Conservation (phyloP, 2,329 filamentous ascomycete genomes). For the Phaeoacremonium minimum region DNA sequence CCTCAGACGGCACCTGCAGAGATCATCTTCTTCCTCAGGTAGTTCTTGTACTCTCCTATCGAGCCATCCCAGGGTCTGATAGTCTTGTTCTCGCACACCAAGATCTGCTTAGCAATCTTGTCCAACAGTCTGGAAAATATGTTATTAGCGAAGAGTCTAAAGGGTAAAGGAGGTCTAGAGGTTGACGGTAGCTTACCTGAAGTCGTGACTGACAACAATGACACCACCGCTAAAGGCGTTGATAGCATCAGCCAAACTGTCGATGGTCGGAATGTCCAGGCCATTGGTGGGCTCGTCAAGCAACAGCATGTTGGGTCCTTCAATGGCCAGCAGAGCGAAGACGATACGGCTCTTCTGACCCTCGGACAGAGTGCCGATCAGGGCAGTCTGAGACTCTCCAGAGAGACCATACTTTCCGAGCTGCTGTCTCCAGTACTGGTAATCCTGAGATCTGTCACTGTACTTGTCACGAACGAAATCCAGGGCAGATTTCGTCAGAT, state of each 20-base stretch:
- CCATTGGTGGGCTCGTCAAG: conserved; percentile 99
- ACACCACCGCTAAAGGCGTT: conserved; percentile 95
- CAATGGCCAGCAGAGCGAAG: conserved; percentile 92
- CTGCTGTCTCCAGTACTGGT: conserved; percentile 99
- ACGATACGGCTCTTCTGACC: conserved; percentile 98
- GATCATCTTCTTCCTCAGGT: conserved; percentile 99
- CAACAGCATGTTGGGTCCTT: conserved; percentile 94
- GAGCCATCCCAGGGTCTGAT: conserved; percentile 83
- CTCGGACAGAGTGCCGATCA: conserved; percentile 97
- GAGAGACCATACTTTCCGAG: conserved; percentile 90
- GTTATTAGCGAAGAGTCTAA: not conserved
- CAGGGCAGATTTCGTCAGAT: conserved; percentile 93
- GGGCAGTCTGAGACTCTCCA: conserved; percentile 89
- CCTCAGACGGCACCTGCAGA: conserved; percentile 76
- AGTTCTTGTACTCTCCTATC: conserved; percentile 96
- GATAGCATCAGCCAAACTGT: conserved; percentile 95
- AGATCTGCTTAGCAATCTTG: conserved; percentile 99
- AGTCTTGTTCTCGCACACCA: conserved; percentile 98
- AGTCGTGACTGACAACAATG: conserved; percentile 97
- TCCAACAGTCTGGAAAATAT: conserved; percentile 70
- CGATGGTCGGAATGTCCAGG: conserved; percentile 97
- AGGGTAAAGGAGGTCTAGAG: not conserved
- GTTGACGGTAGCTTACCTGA: conserved; percentile 64
- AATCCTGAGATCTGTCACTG: conserved; percentile 82
- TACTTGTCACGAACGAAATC: conserved; percentile 99